Evolutionary conservation across 345 rosid species (phyloP).

Genomic region (Garcia nutans): DNA sequence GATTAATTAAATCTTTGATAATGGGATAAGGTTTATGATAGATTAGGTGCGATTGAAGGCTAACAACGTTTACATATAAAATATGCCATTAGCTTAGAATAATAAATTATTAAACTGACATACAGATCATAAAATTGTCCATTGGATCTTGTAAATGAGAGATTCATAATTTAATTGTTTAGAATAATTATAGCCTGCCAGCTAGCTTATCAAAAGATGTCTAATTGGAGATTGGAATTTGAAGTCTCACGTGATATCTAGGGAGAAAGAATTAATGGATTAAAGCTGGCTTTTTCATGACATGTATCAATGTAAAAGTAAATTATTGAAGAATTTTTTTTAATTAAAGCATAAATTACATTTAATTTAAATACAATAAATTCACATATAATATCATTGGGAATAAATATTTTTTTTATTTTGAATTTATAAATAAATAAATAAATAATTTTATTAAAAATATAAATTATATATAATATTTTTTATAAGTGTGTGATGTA

Average conservation of each 20-base stretch:
- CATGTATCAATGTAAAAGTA: too few species aligned
- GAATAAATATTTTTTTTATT: too few species aligned
- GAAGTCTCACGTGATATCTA: constrained; percentile 8
- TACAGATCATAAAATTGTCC: neutral
- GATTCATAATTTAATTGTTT: neutral
- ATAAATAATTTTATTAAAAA: too few species aligned
- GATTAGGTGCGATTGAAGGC: neutral
- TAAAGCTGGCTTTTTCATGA: neutral
- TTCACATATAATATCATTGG: too few species aligned
- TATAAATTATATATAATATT: too few species aligned
- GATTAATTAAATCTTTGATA: neutral
- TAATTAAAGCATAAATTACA: too few species aligned
- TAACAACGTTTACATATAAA: too few species aligned
- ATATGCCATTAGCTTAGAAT: neutral
- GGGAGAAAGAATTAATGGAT: neutral
- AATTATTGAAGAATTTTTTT: too few species aligned
- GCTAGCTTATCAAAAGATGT: neutral
- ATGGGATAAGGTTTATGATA: neutral
- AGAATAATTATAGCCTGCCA: neutral
- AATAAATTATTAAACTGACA: constrained; percentile 1
- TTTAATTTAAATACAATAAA: too few species aligned
- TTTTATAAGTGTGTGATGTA: too few species aligned
- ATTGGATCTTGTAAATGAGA: constrained; percentile 25
- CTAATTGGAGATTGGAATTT: neutral
- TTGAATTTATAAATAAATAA: too few species aligned